phyloP scores from a whole-genome alignment of 495 filamentous ascomycete species.

The Penicillium roqueforti region DNA sequence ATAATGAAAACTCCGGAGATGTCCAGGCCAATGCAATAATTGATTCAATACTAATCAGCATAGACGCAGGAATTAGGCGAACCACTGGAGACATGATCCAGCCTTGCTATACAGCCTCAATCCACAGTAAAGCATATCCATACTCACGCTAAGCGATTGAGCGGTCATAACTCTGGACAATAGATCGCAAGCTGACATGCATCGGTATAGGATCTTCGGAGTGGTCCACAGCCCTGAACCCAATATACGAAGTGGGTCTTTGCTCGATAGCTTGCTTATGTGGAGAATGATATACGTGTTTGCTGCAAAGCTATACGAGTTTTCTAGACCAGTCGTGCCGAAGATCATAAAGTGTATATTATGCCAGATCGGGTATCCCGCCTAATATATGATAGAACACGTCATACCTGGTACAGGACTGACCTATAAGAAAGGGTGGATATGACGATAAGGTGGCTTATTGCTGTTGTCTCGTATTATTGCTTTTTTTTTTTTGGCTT shows the following conservation, averaged over 20 bases:
- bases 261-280: too few relatives aligned
- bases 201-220: too few relatives aligned
- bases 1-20: conserved; percentile 7
- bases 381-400: conserved; percentile 10
- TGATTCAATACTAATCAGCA: conserved; percentile 11
- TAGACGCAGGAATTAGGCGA: conserved; percentile 6
- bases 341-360: conserved; percentile 12
- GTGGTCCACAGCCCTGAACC: too few relatives aligned
- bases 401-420: conserved; percentile 8
- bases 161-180: conserved; percentile 5
- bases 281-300: too few relatives aligned
- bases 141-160: conserved; percentile 1
- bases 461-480: conserved; percentile 8
- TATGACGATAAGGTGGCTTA: conserved; percentile 5
- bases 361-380: conserved; percentile 1
- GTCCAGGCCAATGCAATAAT: conserved; percentile 7
- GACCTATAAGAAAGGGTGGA: conserved; percentile 8
- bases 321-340: neutral
- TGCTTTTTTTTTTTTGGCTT: neutral
- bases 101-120: conserved; percentile 13
- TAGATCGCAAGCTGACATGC: neutral
- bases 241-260: too few relatives aligned
- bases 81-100: conserved; percentile 7
- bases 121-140: conserved; percentile 3
- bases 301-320: too few relatives aligned